phyloP scores from a whole-genome alignment of 176 grass and related monocot species.

The Raddia distichophylla region DNA sequence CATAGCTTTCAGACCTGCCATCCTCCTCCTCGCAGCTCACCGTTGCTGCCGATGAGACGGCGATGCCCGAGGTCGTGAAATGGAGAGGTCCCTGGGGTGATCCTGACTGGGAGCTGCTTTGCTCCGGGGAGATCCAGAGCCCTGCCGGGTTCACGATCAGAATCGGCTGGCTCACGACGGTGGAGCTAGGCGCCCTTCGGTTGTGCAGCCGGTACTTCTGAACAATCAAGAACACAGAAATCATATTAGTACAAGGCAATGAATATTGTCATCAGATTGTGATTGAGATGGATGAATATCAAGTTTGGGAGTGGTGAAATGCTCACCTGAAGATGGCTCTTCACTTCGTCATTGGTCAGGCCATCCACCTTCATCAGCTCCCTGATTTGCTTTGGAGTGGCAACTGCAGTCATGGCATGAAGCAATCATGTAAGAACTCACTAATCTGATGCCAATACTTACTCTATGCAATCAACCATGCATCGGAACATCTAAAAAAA shows the following conservation, averaged over 20 bases:
- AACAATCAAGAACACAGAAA: slow-evolving; percentile 34
- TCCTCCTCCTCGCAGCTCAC: slow-evolving; percentile 79
- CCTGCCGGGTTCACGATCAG: slow-evolving; percentile 45
- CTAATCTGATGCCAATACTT: neutral
- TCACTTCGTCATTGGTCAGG: slow-evolving; percentile 97
- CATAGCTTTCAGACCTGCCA: slow-evolving; percentile 69
- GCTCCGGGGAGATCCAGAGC: slow-evolving; percentile 58
- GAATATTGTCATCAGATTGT: neutral
- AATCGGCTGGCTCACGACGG: slow-evolving; percentile 35
- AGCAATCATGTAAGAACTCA: slow-evolving; percentile 15
- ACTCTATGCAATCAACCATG: neutral
- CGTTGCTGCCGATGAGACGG: slow-evolving; percentile 61
- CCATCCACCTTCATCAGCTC: slow-evolving; percentile 96
- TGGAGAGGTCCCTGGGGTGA: slow-evolving; percentile 76
- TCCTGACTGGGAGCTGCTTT: slow-evolving; percentile 71
- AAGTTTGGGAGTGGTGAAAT: neutral
- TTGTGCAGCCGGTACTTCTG: slow-evolving; percentile 95
- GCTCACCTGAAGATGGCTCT: slow-evolving; percentile 97
- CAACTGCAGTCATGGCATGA: slow-evolving; percentile 58
- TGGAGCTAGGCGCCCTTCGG: slow-evolving; percentile 50
- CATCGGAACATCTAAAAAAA: neutral
- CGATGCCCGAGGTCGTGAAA: slow-evolving; percentile 51
- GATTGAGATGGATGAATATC: neutral
- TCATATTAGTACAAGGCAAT: slow-evolving; percentile 16
- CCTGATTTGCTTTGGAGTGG: slow-evolving; percentile 96